Evolutionary conservation across 2,329 filamentous ascomycete genomes (phyloP).

Genomic region (Pezicula radicicola): DNA sequence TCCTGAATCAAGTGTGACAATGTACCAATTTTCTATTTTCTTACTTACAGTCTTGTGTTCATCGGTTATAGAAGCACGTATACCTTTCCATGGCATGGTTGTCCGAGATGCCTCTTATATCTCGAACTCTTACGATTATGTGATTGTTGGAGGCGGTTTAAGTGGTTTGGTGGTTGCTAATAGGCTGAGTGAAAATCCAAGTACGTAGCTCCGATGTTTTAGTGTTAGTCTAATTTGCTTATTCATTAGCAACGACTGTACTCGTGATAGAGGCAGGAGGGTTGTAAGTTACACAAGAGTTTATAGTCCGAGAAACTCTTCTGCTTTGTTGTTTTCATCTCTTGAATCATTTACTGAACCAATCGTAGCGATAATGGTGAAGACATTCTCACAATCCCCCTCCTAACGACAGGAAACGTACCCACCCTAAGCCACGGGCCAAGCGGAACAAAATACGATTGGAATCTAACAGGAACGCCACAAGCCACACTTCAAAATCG

Average conservation of each 20-base stretch:
- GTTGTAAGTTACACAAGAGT: constrained; percentile 2
- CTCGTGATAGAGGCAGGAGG: constrained; percentile 6
- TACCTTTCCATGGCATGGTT: not conserved
- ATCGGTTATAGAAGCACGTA: not conserved
- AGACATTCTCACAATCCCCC: constrained; percentile 6
- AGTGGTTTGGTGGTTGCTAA: constrained; percentile 40
- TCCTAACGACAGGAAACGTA: constrained; percentile 3
- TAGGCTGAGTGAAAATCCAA: constrained; percentile 35
- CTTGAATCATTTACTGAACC: not conserved
- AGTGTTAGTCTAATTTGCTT: not conserved
- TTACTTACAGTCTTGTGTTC: not conserved
- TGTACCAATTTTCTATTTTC: too few relatives aligned
- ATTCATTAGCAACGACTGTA: constrained; percentile 3
- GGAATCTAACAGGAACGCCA: constrained; percentile 6
- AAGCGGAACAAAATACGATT: constrained; percentile 7
- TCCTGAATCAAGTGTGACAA: too few relatives aligned
- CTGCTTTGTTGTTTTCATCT: not conserved
- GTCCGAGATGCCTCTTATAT: not conserved
- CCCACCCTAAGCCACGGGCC: constrained; percentile 1
- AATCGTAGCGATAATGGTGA: constrained; percentile 4
- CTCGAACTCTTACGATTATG: constrained; percentile 25
- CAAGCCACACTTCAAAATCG: constrained; percentile 4
- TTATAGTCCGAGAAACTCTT: not conserved
- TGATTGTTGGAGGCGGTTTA: constrained; percentile 42
- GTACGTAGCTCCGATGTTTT: not conserved